Evolutionary conservation across 371 early-diverging fungal species (phyloP).

Genomic region (Batrachochytrium dendrobatidis): DNA sequence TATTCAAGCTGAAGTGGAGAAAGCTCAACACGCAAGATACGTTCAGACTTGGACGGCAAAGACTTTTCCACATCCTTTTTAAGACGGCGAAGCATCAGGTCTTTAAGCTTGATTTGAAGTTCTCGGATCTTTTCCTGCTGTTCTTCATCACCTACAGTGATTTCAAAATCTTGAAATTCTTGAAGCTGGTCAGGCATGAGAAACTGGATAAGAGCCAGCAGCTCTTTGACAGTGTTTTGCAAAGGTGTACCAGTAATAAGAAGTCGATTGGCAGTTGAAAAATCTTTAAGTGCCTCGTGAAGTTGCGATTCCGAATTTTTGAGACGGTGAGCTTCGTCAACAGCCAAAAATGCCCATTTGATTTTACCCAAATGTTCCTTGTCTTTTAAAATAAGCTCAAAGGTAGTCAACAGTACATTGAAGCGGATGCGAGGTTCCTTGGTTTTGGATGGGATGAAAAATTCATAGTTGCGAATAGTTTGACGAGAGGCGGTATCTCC

Average conservation of each 20-base stretch:
- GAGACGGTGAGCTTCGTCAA: slow-evolving; percentile 96
- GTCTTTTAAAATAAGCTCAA: slow-evolving; percentile 91
- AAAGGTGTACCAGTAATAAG: slow-evolving; percentile 87
- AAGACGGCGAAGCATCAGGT: slow-evolving; percentile 87
- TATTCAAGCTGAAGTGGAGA: slow-evolving; percentile 81
- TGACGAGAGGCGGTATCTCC: slow-evolving; percentile 78
- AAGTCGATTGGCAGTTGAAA: slow-evolving; percentile 60
- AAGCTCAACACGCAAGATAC: slow-evolving; percentile 89
- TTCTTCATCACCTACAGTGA: slow-evolving; percentile 50
- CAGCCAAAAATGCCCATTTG: slow-evolving; percentile 75
- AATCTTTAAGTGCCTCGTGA: slow-evolving; percentile 51
- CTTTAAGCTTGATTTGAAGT: slow-evolving; percentile 75
- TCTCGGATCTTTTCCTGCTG: slow-evolving; percentile 80
- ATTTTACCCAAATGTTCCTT: slow-evolving; percentile 65
- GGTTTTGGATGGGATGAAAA: slow-evolving; percentile 46
- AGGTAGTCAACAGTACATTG: slow-evolving; percentile 91
- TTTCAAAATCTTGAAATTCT: slow-evolving; percentile 59
- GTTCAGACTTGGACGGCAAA: slow-evolving; percentile 88
- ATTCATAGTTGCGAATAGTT: slow-evolving; percentile 86
- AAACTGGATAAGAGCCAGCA: slow-evolving; percentile 86
- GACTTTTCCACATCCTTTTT: slow-evolving; percentile 98
- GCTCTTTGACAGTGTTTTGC: slow-evolving; percentile 86
- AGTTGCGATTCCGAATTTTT: slow-evolving; percentile 62
- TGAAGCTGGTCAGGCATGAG: slow-evolving; percentile 71
- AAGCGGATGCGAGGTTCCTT: slow-evolving; percentile 55